phyloP scores from a whole-genome alignment of 2,329 filamentous ascomycete species.

The Chalaropsis thielavioides region DNA sequence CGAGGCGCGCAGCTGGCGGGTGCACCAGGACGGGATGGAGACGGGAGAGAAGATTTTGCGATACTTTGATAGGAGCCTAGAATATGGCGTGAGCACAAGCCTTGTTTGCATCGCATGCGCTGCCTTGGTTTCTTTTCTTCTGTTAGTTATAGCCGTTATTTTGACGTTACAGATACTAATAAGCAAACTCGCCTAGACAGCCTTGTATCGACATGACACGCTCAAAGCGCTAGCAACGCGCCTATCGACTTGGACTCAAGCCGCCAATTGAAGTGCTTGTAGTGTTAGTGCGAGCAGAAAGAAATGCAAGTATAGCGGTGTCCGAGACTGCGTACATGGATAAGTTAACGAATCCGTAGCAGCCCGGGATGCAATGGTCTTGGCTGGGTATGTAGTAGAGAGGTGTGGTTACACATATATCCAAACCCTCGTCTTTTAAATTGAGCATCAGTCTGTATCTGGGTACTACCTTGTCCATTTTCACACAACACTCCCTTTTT shows the following conservation, averaged over 20 bases:
- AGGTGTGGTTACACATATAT: neutral
- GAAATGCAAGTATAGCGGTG: constrained; percentile 33
- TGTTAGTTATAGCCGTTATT: too few species aligned
- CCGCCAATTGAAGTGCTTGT: constrained; percentile 85
- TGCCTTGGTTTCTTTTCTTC: too few species aligned
- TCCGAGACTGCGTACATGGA: constrained; percentile 62
- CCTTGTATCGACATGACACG: constrained; percentile 78
- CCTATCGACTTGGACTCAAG: constrained; percentile 64
- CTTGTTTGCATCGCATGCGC: too few species aligned
- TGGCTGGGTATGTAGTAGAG: neutral
- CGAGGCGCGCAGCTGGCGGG: constrained; percentile 27
- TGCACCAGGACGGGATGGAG: constrained; percentile 63
- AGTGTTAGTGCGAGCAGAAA: constrained; percentile 59
- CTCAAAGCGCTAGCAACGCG: constrained; percentile 74
- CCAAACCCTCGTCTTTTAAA: neutral
- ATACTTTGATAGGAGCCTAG: constrained; percentile 81
- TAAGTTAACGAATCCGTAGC: constrained; percentile 41
- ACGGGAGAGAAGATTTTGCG: constrained; percentile 73
- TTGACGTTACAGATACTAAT: neutral
- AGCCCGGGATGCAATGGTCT: constrained; percentile 25
- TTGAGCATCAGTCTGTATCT: neutral
- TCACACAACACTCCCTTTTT: neutral
- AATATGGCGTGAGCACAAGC: constrained; percentile 66
- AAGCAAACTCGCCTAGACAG: constrained; percentile 29
- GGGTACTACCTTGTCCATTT: neutral